A percentile compares a stretch with the other conserved stretches of the same genome.
These are phyloP conservation scores for Austropuccinia psidii DNA, from an alignment of 1,284 basidiomycete species.

Conservation along the genomic window DNA sequence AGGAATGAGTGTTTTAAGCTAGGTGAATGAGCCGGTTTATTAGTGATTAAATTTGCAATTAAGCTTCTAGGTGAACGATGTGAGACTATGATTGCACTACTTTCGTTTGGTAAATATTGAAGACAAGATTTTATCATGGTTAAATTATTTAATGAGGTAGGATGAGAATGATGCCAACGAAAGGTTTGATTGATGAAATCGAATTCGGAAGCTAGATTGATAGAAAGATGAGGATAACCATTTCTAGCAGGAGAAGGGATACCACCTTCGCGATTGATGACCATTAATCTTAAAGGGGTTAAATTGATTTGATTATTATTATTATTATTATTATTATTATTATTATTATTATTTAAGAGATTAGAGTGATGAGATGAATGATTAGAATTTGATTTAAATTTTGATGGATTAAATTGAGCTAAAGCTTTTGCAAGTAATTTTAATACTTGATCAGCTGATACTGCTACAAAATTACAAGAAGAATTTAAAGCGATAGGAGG, in stretches of 20 bases:
- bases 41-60: slow-evolving; percentile 95
- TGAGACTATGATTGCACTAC: slow-evolving; percentile 91
- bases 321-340: no score
- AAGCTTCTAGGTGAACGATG: slow-evolving; percentile 91
- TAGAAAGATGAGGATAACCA: slow-evolving; percentile 87
- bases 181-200: slow-evolving; percentile 81
- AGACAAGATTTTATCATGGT: slow-evolving; percentile 81
- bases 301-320: slow-evolving; percentile 55
- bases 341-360: slow-evolving; percentile 49
- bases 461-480: slow-evolving; percentile 72
- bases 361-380: slow-evolving; percentile 45
- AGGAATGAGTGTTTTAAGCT: slow-evolving; percentile 87
- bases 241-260: slow-evolving; percentile 93
- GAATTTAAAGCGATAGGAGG: slow-evolving; percentile 90
- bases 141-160: slow-evolving; percentile 78
- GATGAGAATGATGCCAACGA: slow-evolving; percentile 70
- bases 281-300: slow-evolving; percentile 86
- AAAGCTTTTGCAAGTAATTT: slow-evolving; percentile 81
- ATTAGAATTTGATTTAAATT: slow-evolving; percentile 42
- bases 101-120: slow-evolving; percentile 81
- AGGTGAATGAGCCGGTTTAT: slow-evolving; percentile 92
- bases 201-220: slow-evolving; percentile 87
- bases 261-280: slow-evolving; percentile 94
- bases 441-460: slow-evolving; percentile 84
- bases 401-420: slow-evolving; percentile 45